Percentiles rank a stretch among this genome's conserved stretches.
Conservation (phyloP, 805 yeast genomes). For the Barnettozyma wickerhamii region DNA sequence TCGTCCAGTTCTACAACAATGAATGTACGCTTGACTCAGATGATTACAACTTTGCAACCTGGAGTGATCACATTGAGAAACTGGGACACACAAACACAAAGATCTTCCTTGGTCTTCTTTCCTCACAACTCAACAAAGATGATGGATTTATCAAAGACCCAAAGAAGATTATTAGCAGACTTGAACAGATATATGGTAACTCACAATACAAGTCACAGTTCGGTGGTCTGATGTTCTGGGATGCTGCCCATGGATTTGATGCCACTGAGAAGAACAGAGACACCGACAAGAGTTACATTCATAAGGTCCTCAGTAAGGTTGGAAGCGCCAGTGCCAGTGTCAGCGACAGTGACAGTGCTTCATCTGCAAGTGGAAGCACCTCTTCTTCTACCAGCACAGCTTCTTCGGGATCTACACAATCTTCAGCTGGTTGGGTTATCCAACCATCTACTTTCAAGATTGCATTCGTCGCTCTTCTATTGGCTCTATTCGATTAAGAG, state of each 20-base stretch:
- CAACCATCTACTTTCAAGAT: not conserved
- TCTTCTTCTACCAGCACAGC: not conserved
- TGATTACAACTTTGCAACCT: constrained; percentile 47
- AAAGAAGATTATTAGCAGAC: constrained; percentile 27
- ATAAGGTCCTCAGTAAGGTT: too few species aligned
- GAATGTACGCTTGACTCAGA: constrained; percentile 38
- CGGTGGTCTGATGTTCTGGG: constrained; percentile 51
- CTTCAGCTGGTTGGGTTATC: too few species aligned
- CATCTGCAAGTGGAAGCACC: too few species aligned
- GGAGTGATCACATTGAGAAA: constrained; percentile 32
- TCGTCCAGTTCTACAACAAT: constrained; percentile 77
- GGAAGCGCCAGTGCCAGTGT: too few species aligned
- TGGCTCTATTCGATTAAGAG: not conserved
- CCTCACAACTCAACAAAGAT: constrained; percentile 43
- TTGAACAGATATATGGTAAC: constrained; percentile 16
- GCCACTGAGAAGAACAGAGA: not conserved
- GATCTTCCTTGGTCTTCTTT: constrained; percentile 64
- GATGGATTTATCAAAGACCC: constrained; percentile 48
- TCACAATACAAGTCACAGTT: constrained; percentile 33
- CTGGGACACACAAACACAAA: constrained; percentile 41
- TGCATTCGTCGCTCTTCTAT: not conserved
- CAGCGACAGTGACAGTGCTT: too few species aligned
- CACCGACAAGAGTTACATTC: not conserved
- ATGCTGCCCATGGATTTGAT: not conserved
- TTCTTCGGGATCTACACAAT: too few species aligned